Conservation (phyloP, 345 rosid species). For the Combretum micranthum region DNA sequence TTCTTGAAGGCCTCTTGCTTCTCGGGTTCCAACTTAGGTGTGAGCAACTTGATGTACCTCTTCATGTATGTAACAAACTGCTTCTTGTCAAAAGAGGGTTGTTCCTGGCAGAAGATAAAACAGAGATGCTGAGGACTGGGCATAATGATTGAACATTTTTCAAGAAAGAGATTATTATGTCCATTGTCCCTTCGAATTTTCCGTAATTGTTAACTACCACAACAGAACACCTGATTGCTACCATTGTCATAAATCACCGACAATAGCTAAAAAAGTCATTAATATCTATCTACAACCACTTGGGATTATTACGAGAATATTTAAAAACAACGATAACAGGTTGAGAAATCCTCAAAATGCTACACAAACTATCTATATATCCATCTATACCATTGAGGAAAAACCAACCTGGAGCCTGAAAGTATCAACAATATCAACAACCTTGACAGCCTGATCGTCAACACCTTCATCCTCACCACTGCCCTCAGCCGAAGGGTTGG, state of each 20-base stretch:
- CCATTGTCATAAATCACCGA: no score
- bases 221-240: no score
- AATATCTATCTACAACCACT: no score
- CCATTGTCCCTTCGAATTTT: no score
- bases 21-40: constrained; percentile 54
- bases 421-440: constrained; percentile 92
- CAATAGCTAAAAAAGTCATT: no score
- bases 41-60: constrained; percentile 64
- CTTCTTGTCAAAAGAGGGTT: constrained; percentile 90
- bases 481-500: constrained; percentile 95
- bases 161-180: no score
- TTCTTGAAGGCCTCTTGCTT: constrained; percentile 58
- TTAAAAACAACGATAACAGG: no score
- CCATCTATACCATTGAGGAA: neutral
- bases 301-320: no score
- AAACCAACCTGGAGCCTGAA: constrained; percentile 87
- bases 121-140: neutral
- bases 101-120: constrained; percentile 53
- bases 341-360: no score
- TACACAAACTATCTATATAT: no score
- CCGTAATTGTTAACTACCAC: no score
- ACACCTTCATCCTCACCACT: constrained; percentile 79
- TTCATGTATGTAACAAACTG: constrained; percentile 55
- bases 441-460: constrained; percentile 73
- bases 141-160: neutral